Evolutionary conservation across 2,329 filamentous ascomycete species (phyloP).

Genomic region (Cryphonectria nitschkei): DNA sequence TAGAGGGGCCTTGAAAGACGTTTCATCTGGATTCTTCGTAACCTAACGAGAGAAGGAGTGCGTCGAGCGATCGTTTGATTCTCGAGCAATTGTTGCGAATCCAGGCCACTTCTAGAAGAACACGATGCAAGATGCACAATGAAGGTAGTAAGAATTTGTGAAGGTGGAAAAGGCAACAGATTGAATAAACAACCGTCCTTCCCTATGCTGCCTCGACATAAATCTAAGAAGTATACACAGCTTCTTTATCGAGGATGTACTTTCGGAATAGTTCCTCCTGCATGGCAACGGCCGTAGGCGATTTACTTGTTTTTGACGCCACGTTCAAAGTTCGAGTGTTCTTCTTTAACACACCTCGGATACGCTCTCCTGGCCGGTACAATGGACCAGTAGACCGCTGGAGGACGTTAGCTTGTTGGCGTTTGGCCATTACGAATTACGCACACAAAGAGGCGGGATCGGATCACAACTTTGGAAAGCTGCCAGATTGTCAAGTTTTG

Average conservation of each 20-base stretch:
- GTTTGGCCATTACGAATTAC: neutral
- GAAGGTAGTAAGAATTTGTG: too few species aligned
- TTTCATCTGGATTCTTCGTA: neutral
- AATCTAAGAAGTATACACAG: neutral
- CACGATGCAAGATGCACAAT: too few species aligned
- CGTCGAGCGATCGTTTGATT: neutral
- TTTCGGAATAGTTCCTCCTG: neutral
- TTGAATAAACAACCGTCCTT: neutral
- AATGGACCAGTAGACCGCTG: neutral
- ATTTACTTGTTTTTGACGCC: neutral
- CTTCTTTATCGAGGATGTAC: neutral
- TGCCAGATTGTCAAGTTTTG: neutral
- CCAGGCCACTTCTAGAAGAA: neutral
- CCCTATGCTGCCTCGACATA: neutral
- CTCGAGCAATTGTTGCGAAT: neutral
- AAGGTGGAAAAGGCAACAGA: neutral
- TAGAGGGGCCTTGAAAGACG: neutral
- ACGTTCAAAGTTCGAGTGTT: neutral
- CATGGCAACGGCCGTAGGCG: neutral
- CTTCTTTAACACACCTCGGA: neutral
- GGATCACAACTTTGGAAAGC: neutral
- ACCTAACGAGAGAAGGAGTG: neutral
- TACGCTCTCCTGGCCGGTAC: neutral
- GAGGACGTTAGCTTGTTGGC: neutral
- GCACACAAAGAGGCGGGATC: neutral